Evolutionary conservation across 2,329 filamentous ascomycete species (phyloP).

Genomic region (Fusarium subtropicale): DNA sequence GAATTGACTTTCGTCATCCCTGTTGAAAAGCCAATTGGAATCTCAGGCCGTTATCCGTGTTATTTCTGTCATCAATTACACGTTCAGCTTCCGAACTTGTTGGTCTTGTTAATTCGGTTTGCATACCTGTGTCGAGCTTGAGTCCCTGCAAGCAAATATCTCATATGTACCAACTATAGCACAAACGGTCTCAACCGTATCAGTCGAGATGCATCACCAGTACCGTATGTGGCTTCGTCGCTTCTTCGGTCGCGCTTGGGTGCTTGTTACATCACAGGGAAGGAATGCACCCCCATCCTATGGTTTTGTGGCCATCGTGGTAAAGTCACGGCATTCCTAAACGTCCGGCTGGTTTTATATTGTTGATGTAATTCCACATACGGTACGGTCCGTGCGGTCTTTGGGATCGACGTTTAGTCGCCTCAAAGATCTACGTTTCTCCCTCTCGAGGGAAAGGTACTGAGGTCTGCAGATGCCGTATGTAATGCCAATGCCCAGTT

Average conservation of each 20-base stretch:
- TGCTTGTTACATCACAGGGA: constrained; percentile 15
- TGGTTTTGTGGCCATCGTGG: constrained; percentile 30
- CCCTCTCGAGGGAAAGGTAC: constrained; percentile 16
- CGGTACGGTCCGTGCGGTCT: constrained; percentile 42
- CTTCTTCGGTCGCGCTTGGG: constrained; percentile 7
- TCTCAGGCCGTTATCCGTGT: constrained; percentile 1
- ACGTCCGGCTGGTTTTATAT: constrained; percentile 10
- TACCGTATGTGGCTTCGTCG: constrained; percentile 25
- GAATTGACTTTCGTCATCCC: background rate
- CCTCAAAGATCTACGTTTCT: constrained; percentile 30
- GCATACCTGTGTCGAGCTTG: constrained; percentile 20
- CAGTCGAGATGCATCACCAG: constrained; percentile 26
- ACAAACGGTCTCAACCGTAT: constrained; percentile 16
- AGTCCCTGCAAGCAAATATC: constrained; percentile 8
- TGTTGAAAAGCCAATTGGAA: constrained; percentile 24
- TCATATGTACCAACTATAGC: constrained; percentile 6
- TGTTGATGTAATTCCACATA: constrained; percentile 23
- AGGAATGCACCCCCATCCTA: constrained; percentile 31
- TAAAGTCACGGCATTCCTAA: constrained; percentile 34
- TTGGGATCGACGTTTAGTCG: constrained; percentile 32
- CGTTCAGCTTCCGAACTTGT: background rate
- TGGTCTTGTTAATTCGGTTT: constrained; percentile 8
- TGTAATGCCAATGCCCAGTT: background rate
- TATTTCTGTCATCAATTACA: constrained; percentile 6
- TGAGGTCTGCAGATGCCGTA: constrained; percentile 6